Percentiles rank a stretch among this genome's conserved stretches.
Conservation (phyloP, 345 rosid species). For the Iberis pinnata region DNA sequence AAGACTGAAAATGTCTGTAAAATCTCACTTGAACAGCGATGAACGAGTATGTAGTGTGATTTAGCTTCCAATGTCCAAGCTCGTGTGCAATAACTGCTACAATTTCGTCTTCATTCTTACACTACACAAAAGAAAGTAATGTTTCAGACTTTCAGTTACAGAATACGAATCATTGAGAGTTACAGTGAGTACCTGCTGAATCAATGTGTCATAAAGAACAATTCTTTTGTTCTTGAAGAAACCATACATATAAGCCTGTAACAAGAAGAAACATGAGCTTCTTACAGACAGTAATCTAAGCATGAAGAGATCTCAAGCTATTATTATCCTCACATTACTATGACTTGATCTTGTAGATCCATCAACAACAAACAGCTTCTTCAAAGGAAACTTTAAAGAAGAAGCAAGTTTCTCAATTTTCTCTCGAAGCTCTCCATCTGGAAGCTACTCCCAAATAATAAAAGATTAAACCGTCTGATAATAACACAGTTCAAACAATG, state of each 20-base stretch:
- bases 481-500: conserved; percentile 13
- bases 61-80: conserved; percentile 98
- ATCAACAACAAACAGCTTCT: conserved; percentile 93
- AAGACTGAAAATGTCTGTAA: not conserved
- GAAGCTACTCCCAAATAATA: conserved; percentile 49
- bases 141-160: conserved; percentile 5
- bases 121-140: conserved; percentile 38
- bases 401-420: conserved; percentile 91
- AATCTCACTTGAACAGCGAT: conserved; percentile 74
- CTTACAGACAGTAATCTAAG: conserved; percentile 3
- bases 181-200: conserved; percentile 83
- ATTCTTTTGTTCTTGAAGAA: conserved; percentile 98
- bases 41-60: conserved; percentile 87
- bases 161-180: not conserved
- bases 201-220: conserved; percentile 92
- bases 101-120: conserved; percentile 86
- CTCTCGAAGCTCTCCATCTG: conserved; percentile 74
- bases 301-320: conserved; percentile 3
- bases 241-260: conserved; percentile 99
- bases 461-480: not conserved
- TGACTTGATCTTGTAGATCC: conserved; percentile 99
- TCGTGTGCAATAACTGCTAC: conserved; percentile 98
- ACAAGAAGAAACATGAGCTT: conserved; percentile 11
- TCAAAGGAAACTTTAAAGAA: conserved; percentile 79
- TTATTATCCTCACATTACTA: conserved; percentile 74